Percentiles rank a stretch among this genome's conserved stretches.
These are phyloP conservation scores for Blastocrithidia nonstop DNA, from an alignment of 208 protist species.

Conservation along the genomic window DNA sequence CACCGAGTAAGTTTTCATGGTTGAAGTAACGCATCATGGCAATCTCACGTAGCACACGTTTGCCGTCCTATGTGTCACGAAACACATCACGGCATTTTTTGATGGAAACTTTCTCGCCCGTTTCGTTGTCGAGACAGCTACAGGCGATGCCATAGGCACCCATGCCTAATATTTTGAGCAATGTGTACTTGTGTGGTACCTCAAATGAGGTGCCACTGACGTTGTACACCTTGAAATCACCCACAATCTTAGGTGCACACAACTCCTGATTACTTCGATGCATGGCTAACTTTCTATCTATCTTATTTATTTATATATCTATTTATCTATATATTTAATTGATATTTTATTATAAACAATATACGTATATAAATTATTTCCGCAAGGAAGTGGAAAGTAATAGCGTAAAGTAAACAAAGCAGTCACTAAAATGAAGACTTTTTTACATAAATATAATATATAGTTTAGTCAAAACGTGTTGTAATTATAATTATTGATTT, in stretches of 20 bases:
- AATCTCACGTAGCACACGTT: slow-evolving; percentile 85
- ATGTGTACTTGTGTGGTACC: slow-evolving; percentile 59
- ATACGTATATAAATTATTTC: neutral
- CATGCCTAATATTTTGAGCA: slow-evolving; percentile 87
- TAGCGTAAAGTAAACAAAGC: no score
- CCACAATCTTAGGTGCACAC: slow-evolving; percentile 56
- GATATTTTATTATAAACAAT: slow-evolving; percentile 1
- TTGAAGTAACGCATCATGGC: slow-evolving; percentile 87
- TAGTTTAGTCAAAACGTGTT: no score
- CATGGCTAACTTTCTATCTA: no score
- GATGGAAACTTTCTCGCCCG: slow-evolving; percentile 74
- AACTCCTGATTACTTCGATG: slow-evolving; percentile 80
- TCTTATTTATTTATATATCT: slow-evolving; percentile 4
- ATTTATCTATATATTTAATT: slow-evolving; percentile 1
- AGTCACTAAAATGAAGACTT: no score
- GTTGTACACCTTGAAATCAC: slow-evolving; percentile 78
- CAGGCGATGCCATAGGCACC: slow-evolving; percentile 94
- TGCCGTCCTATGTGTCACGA: slow-evolving; percentile 84
- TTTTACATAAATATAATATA: no score
- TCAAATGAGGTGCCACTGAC: slow-evolving; percentile 71
- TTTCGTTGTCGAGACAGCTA: slow-evolving; percentile 67
- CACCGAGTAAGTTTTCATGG: slow-evolving; percentile 85
- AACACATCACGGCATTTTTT: slow-evolving; percentile 84
- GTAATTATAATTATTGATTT: no score
- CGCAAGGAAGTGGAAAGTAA: no score